These are phyloP conservation scores for Jacaranda copaia DNA, from an alignment of 257 asterid genomes.

Conservation along the genomic window DNA sequence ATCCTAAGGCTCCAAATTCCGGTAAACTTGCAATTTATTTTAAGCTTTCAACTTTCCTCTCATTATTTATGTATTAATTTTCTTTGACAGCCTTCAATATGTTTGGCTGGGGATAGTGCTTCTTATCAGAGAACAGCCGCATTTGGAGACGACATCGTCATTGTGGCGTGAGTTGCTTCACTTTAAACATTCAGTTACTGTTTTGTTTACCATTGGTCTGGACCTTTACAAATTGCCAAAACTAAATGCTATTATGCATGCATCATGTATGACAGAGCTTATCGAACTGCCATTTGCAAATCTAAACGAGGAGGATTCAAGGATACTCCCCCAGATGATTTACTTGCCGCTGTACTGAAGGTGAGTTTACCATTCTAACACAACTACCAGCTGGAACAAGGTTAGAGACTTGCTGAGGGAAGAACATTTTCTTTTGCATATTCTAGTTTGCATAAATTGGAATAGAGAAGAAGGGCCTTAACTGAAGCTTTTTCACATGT, in stretches of 20 bases:
- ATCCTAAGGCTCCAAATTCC: not conserved
- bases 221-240: not conserved
- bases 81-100: constrained; percentile 58
- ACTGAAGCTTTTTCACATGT: not conserved
- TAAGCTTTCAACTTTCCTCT: not conserved
- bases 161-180: constrained; percentile 79
- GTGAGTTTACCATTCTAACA: constrained; percentile 40
- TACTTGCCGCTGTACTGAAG: constrained; percentile 90
- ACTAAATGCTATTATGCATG: not conserved
- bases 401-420: not conserved
- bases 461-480: constrained; percentile 6
- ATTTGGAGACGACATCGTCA: constrained; percentile 83
- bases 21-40: not conserved
- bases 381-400: no score
- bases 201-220: constrained; percentile 11
- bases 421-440: not conserved
- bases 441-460: not conserved
- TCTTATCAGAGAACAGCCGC: constrained; percentile 58
- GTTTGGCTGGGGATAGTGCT: constrained; percentile 62
- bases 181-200: not conserved
- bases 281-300: constrained; percentile 88
- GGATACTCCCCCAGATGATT: constrained; percentile 89
- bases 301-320: constrained; percentile 87
- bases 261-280: constrained; percentile 59
- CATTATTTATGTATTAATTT: constrained; percentile 7